Evolutionary conservation across 257 asterid species (phyloP).

Genomic region (Jacaranda copaia): DNA sequence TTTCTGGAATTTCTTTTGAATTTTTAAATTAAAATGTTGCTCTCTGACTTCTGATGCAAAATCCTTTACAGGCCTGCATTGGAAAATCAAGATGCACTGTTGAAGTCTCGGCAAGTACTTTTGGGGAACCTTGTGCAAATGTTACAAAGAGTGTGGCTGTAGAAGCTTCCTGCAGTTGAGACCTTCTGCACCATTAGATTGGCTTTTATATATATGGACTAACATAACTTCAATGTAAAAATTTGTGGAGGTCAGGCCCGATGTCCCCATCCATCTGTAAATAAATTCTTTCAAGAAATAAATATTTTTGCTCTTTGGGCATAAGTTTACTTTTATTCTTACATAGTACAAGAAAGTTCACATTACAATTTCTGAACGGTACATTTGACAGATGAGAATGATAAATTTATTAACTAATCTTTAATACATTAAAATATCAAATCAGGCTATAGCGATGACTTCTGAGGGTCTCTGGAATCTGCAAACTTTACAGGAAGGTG

Average conservation of each 20-base stretch:
- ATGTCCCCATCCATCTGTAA: too few species aligned
- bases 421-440: slow-evolving; percentile 5
- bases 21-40: not conserved
- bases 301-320: not conserved
- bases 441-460: slow-evolving; percentile 41
- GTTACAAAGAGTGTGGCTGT: slow-evolving; percentile 64
- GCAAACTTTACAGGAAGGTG: slow-evolving; percentile 61
- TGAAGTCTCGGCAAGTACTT: slow-evolving; percentile 51
- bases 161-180: slow-evolving; percentile 65
- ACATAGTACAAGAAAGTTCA: not conserved
- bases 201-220: not conserved
- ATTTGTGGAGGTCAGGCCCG: too few species aligned
- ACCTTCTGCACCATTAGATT: not conserved
- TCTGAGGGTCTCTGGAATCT: slow-evolving; percentile 55
- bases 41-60: not conserved
- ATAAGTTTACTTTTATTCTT: not conserved
- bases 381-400: slow-evolving; percentile 5
- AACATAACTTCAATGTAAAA: too few species aligned
- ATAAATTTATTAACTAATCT: slow-evolving; percentile 21
- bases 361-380: not conserved
- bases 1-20: not conserved
- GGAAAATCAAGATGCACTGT: slow-evolving; percentile 61
- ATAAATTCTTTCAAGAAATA: too few species aligned
- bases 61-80: slow-evolving; percentile 60
- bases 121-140: slow-evolving; percentile 75